Percentiles rank a stretch among this genome's conserved stretches.
Conservation (phyloP, 306 rosid species). For the Trifolium fragiferum region DNA sequence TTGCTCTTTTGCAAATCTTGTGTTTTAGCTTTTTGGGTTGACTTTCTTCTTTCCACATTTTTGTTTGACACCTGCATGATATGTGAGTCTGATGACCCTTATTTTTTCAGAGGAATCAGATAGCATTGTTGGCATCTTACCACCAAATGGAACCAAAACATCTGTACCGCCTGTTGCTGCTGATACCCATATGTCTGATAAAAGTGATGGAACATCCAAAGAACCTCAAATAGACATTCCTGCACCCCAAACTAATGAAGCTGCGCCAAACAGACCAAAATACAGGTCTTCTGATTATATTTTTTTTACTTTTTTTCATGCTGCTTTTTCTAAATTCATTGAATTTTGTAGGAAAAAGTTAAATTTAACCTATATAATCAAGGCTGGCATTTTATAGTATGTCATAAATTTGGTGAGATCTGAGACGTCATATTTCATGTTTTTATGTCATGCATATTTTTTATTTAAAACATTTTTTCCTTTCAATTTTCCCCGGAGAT, state of each 20-base stretch:
- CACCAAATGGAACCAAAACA: slow-evolving; percentile 30
- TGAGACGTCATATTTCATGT: not conserved
- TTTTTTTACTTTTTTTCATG: slow-evolving; percentile 12
- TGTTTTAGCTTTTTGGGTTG: slow-evolving; percentile 5
- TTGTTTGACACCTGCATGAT: slow-evolving; percentile 5
- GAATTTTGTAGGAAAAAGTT: not conserved
- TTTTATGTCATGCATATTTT: not conserved
- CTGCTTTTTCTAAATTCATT: slow-evolving; percentile 2
- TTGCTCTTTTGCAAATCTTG: slow-evolving; percentile 7
- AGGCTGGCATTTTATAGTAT: slow-evolving; percentile 1
- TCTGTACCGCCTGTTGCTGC: slow-evolving; percentile 11
- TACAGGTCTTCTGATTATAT: slow-evolving; percentile 51
- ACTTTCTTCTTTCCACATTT: not conserved
- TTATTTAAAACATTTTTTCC: not conserved
- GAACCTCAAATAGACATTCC: slow-evolving; percentile 40
- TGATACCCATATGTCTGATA: slow-evolving; percentile 29
- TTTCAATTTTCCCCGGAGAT: not conserved
- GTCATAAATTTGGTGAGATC: slow-evolving; percentile 10
- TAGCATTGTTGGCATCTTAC: slow-evolving; percentile 22
- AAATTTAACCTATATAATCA: not conserved
- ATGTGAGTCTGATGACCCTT: slow-evolving; percentile 26
- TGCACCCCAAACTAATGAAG: slow-evolving; percentile 27
- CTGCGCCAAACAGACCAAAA: slow-evolving; percentile 47
- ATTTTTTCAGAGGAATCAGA: slow-evolving; percentile 48
- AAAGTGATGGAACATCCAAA: slow-evolving; percentile 31